These are phyloP conservation scores for Pilaira anomala DNA, from an alignment of 192 early-diverging fungal species.

Conservation along the genomic window DNA sequence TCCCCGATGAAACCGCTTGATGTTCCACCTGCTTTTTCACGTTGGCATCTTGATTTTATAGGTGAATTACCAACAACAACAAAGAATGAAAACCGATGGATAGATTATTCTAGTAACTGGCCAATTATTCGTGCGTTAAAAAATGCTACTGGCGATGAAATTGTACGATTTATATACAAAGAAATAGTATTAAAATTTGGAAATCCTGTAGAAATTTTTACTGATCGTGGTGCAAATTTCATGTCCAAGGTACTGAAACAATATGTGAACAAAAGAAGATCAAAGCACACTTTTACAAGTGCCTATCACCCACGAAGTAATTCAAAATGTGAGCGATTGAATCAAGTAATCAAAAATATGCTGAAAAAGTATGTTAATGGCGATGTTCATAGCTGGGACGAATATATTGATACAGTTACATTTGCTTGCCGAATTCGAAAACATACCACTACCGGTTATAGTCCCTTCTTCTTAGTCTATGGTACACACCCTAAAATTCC, in stretches of 20 bases:
- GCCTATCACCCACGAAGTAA: conserved; percentile 22
- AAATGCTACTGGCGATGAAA: conserved; percentile 8
- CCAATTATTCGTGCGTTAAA: conserved; percentile 17
- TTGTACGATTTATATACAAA: conserved; percentile 31
- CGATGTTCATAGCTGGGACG: conserved; percentile 12
- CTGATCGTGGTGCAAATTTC: conserved; percentile 27
- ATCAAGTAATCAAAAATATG: conserved; percentile 15
- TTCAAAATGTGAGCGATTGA: conserved; percentile 23
- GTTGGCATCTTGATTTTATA: conserved; percentile 15
- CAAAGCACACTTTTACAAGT: conserved; percentile 19
- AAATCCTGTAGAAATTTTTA: background rate
- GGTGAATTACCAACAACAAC: background rate
- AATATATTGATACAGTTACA: conserved; percentile 3
- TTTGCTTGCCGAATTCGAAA: conserved; percentile 14
- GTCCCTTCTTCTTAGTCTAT: conserved; percentile 8
- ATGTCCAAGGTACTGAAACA: conserved; percentile 11
- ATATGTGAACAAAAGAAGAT: conserved; percentile 3
- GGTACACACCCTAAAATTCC: background rate
- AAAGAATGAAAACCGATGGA: conserved; percentile 15
- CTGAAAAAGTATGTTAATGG: conserved; percentile 2
- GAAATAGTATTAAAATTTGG: conserved; percentile 26
- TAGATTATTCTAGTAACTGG: conserved; percentile 33
- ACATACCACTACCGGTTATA: conserved; percentile 3
- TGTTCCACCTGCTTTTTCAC: background rate
- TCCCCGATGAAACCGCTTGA: conserved; percentile 8